Evolutionary conservation across 2,329 filamentous ascomycete genomes (phyloP).

Genomic region (Myriangium duriaei): DNA sequence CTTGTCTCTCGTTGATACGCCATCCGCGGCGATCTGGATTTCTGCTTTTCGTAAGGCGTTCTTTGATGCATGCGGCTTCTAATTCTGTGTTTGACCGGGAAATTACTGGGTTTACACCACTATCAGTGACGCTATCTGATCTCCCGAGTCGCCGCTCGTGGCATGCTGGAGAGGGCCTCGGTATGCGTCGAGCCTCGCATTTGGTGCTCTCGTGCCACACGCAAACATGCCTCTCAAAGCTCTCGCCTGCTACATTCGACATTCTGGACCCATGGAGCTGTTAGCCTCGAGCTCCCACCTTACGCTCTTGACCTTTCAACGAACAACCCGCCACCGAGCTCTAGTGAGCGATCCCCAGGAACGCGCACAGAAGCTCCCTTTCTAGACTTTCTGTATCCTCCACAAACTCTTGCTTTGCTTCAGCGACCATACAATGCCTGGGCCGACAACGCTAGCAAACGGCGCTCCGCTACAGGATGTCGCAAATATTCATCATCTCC

Average conservation of each 20-base stretch:
- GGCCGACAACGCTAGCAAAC: neutral
- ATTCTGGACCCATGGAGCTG: constrained; percentile 45
- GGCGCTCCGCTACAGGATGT: neutral
- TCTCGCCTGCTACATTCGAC: constrained; percentile 40
- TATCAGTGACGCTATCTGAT: neutral
- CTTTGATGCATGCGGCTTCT: neutral
- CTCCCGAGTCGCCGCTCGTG: constrained; percentile 17
- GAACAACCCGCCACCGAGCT: too few species aligned
- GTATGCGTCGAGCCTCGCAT: constrained; percentile 47
- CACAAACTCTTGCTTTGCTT: constrained; percentile 27
- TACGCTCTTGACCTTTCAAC: constrained; percentile 13
- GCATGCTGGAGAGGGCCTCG: constrained; percentile 48
- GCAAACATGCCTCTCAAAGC: constrained; percentile 26
- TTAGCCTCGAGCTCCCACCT: constrained; percentile 30
- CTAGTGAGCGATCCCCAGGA: neutral
- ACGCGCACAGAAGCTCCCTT: constrained; percentile 16
- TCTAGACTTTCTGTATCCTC: constrained; percentile 38
- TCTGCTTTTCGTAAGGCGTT: too few species aligned
- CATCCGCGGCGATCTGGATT: too few species aligned
- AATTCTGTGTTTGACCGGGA: neutral
- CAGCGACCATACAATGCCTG: neutral
- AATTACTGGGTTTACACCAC: neutral
- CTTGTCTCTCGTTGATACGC: neutral
- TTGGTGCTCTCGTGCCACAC: constrained; percentile 35
- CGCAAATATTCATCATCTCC: neutral